A percentile compares a stretch with the other conserved stretches of the same genome.
phyloP scores from a whole-genome alignment of 192 early-diverging fungal genomes.

The Coemansia sp. region DNA sequence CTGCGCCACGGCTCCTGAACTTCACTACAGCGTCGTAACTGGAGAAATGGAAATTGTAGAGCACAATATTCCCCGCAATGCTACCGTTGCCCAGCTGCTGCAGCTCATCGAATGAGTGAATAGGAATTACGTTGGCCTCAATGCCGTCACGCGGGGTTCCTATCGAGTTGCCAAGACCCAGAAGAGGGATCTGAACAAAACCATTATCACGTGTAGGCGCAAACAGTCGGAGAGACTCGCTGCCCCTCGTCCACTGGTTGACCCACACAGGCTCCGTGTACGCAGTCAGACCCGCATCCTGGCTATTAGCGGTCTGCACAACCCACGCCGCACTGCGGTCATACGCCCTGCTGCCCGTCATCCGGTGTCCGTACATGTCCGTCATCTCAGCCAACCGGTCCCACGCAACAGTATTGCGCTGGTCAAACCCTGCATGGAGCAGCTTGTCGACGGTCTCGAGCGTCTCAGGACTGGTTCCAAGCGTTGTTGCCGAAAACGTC shows the following conservation, averaged over 20 bases:
- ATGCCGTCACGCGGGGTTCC: constrained; percentile 49
- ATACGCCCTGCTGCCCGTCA: constrained; percentile 56
- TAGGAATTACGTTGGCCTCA: constrained; percentile 58
- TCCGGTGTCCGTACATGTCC: constrained; percentile 62
- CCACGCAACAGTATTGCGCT: constrained; percentile 58
- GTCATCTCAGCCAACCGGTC: constrained; percentile 68
- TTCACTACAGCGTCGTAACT: constrained; percentile 19
- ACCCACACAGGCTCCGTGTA: constrained; percentile 62
- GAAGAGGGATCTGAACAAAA: constrained; percentile 48
- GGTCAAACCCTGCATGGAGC: constrained; percentile 23
- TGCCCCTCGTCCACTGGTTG: constrained; percentile 57
- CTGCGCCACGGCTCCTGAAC: constrained; percentile 38
- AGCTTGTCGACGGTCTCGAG: constrained; percentile 33
- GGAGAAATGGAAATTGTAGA: constrained; percentile 55
- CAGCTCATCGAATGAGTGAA: constrained; percentile 58
- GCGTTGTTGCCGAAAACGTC: constrained; percentile 23
- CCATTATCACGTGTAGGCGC: constrained; percentile 52
- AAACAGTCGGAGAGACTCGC: constrained; percentile 60
- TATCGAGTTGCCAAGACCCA: constrained; percentile 60
- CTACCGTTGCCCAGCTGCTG: constrained; percentile 34
- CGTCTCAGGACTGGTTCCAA: constrained; percentile 17
- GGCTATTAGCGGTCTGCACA: constrained; percentile 41
- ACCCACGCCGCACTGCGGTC: constrained; percentile 63
- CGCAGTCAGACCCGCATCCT: constrained; percentile 48
- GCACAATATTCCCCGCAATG: constrained; percentile 56